A percentile compares a stretch with the other conserved stretches of the same genome.
These are phyloP conservation scores for Cystobasidium ongulense DNA, from an alignment of 768 basidiomycete genomes.

Conservation along the genomic window DNA sequence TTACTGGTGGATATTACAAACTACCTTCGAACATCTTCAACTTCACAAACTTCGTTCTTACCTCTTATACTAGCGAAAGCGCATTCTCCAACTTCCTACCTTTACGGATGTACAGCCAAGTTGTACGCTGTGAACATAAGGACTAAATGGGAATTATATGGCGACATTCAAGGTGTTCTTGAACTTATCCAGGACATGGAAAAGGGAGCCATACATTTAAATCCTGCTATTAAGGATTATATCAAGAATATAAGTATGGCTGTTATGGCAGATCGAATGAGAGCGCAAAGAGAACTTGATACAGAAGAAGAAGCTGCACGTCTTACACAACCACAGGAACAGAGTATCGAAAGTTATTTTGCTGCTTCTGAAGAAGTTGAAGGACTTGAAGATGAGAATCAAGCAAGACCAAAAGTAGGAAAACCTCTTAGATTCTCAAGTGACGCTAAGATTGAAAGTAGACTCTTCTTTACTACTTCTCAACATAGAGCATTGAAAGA, in stretches of 20 bases:
- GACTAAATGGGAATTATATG: conserved; percentile 19
- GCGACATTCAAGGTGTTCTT: conserved; percentile 3
- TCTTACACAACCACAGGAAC: not conserved
- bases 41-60: not conserved
- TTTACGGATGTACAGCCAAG: conserved; percentile 16
- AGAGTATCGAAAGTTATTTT: too few species aligned
- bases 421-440: not conserved
- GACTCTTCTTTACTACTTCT: not conserved
- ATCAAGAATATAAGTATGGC: conserved; percentile 7
- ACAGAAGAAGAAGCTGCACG: not conserved
- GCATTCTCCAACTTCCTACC: conserved; percentile 17
- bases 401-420: not conserved
- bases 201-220: not conserved
- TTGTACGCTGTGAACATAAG: conserved; percentile 13
- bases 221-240: not conserved
- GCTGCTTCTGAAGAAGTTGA: too few species aligned
- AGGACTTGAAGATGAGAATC: too few species aligned
- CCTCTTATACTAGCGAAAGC: conserved; percentile 12
- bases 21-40: not conserved
- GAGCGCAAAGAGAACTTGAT: not conserved
- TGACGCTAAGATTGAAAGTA: conserved; percentile 2
- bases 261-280: not conserved
- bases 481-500: not conserved
- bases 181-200: conserved; percentile 26
- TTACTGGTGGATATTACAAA: conserved; percentile 5